phyloP scores from a whole-genome alignment of 2,329 filamentous ascomycete species.

The Metarhizium rileyi region DNA sequence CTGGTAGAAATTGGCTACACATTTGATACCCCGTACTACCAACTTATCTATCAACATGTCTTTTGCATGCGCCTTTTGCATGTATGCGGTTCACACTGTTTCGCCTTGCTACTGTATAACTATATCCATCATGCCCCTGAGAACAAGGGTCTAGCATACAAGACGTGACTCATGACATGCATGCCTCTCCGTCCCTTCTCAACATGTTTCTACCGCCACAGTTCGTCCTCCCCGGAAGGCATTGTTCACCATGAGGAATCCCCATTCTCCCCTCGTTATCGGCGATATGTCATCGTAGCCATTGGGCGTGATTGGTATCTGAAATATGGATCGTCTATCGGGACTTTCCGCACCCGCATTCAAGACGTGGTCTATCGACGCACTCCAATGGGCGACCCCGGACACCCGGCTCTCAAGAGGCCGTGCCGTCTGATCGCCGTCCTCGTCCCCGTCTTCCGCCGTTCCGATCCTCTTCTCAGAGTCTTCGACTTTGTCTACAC shows the following conservation, averaged over 20 bases:
- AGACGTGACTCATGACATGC: neutral
- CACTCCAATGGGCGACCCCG: conserved; percentile 20
- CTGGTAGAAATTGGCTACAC: conserved; percentile 43
- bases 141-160: neutral
- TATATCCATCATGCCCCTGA: too few species aligned
- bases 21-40: neutral
- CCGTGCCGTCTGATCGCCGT: conserved; percentile 28
- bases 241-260: conserved; percentile 45
- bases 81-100: neutral
- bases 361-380: conserved; percentile 37
- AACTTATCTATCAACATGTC: too few species aligned
- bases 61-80: neutral
- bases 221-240: conserved; percentile 33
- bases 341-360: conserved; percentile 15
- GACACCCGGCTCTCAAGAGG: conserved; percentile 22
- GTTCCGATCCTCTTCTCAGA: conserved; percentile 11
- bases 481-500: neutral
- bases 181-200: conserved; percentile 14
- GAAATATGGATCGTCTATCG: conserved; percentile 13
- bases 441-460: conserved; percentile 17
- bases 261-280: conserved; percentile 53
- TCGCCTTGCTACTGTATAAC: neutral
- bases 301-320: conserved; percentile 47
- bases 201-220: conserved; percentile 43
- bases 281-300: conserved; percentile 53